These are phyloP conservation scores for Aphanoascus verrucosus DNA, from an alignment of 2,329 filamentous ascomycete species.

Conservation along the genomic window DNA sequence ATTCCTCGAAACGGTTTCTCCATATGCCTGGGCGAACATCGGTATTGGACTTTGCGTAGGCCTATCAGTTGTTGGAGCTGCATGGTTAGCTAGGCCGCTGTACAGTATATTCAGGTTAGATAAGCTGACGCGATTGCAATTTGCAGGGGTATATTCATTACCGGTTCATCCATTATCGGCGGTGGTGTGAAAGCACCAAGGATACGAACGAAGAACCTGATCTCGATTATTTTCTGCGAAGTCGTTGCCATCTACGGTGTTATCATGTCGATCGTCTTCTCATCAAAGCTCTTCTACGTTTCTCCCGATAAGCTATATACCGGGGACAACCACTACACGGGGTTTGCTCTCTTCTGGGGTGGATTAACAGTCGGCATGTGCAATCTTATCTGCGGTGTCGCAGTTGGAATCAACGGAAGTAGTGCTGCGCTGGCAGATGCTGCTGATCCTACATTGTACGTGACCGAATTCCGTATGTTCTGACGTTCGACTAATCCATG, in stretches of 20 bases:
- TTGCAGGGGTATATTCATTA: constrained; percentile 93
- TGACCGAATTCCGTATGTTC: constrained; percentile 16
- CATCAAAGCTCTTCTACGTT: constrained; percentile 66
- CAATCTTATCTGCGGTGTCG: constrained; percentile 91
- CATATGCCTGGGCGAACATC: constrained; percentile 82
- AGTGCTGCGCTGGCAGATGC: constrained; percentile 94
- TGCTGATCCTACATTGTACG: constrained; percentile 78
- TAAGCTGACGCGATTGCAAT: constrained; percentile 2
- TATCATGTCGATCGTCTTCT: constrained; percentile 99
- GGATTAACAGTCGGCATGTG: constrained; percentile 90
- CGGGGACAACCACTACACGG: constrained; percentile 78
- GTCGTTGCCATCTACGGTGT: constrained; percentile 99
- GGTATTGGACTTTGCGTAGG: constrained; percentile 93
- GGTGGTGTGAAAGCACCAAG: constrained; percentile 92
- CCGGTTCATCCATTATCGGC: constrained; percentile 91
- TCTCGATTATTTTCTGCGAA: constrained; percentile 99
- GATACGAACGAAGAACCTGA: constrained; percentile 98
- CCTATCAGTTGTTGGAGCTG: constrained; percentile 88
- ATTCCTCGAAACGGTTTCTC: constrained; percentile 88
- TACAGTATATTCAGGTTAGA: background rate
- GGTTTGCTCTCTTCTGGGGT: constrained; percentile 91
- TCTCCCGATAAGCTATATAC: constrained; percentile 56
- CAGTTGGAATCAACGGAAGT: constrained; percentile 95
- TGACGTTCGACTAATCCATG: background rate
- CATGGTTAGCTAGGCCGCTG: constrained; percentile 55